phyloP scores from a whole-genome alignment of 1,284 basidiomycete species.

The Malassezia nana region DNA sequence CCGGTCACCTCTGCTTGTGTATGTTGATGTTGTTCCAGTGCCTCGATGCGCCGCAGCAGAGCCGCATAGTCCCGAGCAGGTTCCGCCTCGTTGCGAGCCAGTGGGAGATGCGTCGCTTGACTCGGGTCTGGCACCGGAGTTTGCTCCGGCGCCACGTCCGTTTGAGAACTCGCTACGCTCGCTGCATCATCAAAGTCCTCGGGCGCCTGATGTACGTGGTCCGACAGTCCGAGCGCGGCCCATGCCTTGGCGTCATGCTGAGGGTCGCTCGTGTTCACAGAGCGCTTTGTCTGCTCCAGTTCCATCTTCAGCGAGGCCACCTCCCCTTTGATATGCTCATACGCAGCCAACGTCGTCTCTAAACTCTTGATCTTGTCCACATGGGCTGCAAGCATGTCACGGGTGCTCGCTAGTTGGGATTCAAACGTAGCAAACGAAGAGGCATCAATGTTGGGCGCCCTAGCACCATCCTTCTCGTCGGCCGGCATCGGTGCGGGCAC shows the following conservation, averaged over 20 bases:
- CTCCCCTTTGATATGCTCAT: conserved; percentile 73
- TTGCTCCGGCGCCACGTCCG: conserved; percentile 1
- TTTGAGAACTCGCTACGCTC: conserved; percentile 40
- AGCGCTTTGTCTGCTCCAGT: conserved; percentile 46
- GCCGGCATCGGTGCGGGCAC: conserved; percentile 23
- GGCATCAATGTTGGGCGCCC: conserved; percentile 23
- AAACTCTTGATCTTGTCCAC: conserved; percentile 75
- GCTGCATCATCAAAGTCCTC: conserved; percentile 32
- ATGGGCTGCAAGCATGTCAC: conserved; percentile 65
- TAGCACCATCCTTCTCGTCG: not conserved
- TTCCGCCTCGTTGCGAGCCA: conserved; percentile 14
- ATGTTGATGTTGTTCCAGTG: conserved; percentile 53
- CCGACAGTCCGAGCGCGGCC: conserved; percentile 11
- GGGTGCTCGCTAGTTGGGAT: conserved; percentile 73
- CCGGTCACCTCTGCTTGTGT: not conserved
- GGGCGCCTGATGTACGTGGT: conserved; percentile 19
- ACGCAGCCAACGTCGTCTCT: conserved; percentile 68
- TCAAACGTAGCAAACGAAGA: conserved; percentile 57
- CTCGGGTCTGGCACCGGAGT: not conserved
- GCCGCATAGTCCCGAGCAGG: conserved; percentile 53
- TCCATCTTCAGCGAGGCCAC: conserved; percentile 53
- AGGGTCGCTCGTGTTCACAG: conserved; percentile 24
- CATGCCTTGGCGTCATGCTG: conserved; percentile 7
- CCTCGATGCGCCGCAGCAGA: conserved; percentile 62
- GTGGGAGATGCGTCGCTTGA: not conserved